phyloP scores from a whole-genome alignment of 257 asterid species.

The Solanum rostratum region DNA sequence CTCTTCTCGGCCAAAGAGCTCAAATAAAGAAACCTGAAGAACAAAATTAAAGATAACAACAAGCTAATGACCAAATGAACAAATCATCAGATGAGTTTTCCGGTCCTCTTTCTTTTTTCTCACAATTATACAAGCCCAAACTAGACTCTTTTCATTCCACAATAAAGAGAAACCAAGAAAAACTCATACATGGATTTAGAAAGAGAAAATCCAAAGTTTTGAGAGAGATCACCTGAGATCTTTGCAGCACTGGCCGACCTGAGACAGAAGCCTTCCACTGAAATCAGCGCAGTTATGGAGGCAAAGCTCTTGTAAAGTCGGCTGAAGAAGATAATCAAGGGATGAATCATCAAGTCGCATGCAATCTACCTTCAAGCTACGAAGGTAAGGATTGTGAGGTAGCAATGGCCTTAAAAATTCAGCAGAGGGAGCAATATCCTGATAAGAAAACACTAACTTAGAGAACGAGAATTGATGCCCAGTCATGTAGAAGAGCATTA shows the following conservation, averaged over 20 bases:
- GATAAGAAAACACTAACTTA: background rate
- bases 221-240: constrained; percentile 47
- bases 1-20: constrained; percentile 83
- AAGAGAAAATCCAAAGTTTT: background rate
- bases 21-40: constrained; percentile 79
- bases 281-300: constrained; percentile 69
- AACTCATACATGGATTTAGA: background rate
- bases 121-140: background rate
- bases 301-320: constrained; percentile 61
- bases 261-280: constrained; percentile 68
- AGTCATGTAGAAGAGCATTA: background rate
- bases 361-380: constrained; percentile 74
- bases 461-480: background rate
- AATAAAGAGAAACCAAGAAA: background rate
- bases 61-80: constrained; percentile 11
- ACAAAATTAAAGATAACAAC: constrained; percentile 1
- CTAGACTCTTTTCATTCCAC: background rate
- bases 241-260: constrained; percentile 56
- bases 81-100: constrained; percentile 3
- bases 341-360: constrained; percentile 75
- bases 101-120: background rate
- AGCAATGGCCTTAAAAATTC: constrained; percentile 59
- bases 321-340: constrained; percentile 42
- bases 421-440: constrained; percentile 72
- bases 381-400: constrained; percentile 44